Percentiles rank a stretch among this genome's conserved stretches.
Conservation (phyloP, 805 yeast genomes). For the Saturnispora dispora region DNA sequence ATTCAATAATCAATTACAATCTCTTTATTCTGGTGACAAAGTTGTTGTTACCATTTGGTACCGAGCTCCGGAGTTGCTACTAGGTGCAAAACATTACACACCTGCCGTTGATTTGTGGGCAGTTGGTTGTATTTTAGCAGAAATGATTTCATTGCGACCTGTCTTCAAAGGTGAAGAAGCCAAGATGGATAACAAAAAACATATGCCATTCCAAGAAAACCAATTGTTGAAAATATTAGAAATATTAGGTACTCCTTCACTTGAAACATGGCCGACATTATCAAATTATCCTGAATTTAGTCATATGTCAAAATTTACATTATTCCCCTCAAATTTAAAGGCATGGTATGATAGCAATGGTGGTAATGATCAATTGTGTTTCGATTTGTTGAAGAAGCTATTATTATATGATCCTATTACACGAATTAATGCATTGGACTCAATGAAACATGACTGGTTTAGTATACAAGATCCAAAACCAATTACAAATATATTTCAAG, state of each 20-base stretch:
- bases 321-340: constrained; percentile 59
- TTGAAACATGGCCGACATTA: constrained; percentile 71
- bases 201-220: constrained; percentile 87
- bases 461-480: constrained; percentile 56
- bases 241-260: constrained; percentile 83
- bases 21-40: constrained; percentile 84
- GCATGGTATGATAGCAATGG: constrained; percentile 86
- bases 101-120: constrained; percentile 95
- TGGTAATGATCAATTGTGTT: constrained; percentile 59
- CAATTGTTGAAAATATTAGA: constrained; percentile 88
- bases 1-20: constrained; percentile 78
- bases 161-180: constrained; percentile 97
- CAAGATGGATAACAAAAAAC: constrained; percentile 86
- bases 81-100: constrained; percentile 90
- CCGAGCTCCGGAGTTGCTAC: constrained; percentile 80
- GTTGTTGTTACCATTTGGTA: constrained; percentile 98
- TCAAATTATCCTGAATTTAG: constrained; percentile 77
- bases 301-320: constrained; percentile 48
- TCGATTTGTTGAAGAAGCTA: constrained; percentile 52
- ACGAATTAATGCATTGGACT: constrained; percentile 69
- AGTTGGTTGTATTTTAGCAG: constrained; percentile 90
- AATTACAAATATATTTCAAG: constrained; percentile 64
- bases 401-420: constrained; percentile 76
- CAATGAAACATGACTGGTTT: constrained; percentile 74
- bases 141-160: constrained; percentile 78